phyloP scores from a whole-genome alignment of 73 alveolate genomes.

The Durusdinium trenchii region DNA sequence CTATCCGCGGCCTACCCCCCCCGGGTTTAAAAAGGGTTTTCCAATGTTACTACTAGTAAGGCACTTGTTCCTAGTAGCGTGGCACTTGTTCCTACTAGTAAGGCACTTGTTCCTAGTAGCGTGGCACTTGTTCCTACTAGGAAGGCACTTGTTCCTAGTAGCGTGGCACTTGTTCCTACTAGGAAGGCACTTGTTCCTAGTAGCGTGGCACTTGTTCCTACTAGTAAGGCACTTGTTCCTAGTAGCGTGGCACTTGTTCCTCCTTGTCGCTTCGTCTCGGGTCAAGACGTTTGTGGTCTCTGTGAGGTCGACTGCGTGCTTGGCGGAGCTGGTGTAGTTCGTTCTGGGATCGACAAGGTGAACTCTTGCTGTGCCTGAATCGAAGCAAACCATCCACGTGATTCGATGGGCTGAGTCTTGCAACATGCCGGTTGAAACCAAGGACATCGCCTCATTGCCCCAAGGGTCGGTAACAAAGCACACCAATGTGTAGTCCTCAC shows the following conservation, averaged over 20 bases:
- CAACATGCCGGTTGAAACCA: not conserved
- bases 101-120: too few species aligned
- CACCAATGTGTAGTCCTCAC: slow-evolving; percentile 45
- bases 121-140: too few species aligned
- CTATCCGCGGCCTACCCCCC: too few species aligned
- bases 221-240: not conserved
- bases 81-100: too few species aligned
- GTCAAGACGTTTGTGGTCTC: not conserved
- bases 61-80: too few species aligned
- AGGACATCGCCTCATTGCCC: slow-evolving; percentile 8
- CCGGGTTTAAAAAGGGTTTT: too few species aligned
- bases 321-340: slow-evolving; percentile 39
- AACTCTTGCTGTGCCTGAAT: slow-evolving; percentile 25
- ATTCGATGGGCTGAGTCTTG: not conserved
- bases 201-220: not conserved
- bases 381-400: not conserved
- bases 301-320: not conserved
- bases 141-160: too few species aligned
- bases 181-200: too few species aligned
- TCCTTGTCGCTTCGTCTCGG: not conserved
- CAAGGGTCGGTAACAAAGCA: slow-evolving; percentile 67
- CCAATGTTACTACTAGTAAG: too few species aligned
- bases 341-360: slow-evolving; percentile 51
- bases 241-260: not conserved
- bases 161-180: too few species aligned